Percentiles rank a stretch among this genome's conserved stretches.
Evolutionary conservation across 441 rosid species (phyloP).

Genomic region (Jatropha podagrica): DNA sequence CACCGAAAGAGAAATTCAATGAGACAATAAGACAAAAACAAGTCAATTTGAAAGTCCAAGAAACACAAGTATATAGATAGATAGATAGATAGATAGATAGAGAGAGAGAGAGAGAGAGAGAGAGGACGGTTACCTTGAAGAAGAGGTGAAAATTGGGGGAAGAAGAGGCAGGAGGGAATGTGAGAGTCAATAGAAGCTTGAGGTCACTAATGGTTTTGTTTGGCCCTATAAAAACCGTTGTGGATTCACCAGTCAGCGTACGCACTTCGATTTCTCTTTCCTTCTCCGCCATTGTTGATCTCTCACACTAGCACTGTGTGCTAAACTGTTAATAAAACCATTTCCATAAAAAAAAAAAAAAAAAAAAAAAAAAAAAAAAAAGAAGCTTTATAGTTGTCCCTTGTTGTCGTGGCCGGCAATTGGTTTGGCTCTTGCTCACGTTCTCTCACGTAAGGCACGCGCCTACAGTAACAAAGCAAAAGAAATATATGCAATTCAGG

Average conservation of each 20-base stretch:
- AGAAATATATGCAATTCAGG: slow-evolving; percentile 28
- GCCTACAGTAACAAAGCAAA: not conserved
- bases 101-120: not conserved
- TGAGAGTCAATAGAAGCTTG: slow-evolving; percentile 51
- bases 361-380: no score
- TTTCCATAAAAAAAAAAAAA: no score
- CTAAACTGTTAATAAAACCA: not conserved
- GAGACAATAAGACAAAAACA: not conserved
- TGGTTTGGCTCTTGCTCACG: not conserved
- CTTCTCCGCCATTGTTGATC: slow-evolving; percentile 18
- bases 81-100: no score
- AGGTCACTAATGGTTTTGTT: slow-evolving; percentile 51
- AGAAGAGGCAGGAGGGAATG: slow-evolving; percentile 62
- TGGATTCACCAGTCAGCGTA: slow-evolving; percentile 62
- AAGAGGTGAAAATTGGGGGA: slow-evolving; percentile 75
- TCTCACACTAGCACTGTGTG: not conserved
- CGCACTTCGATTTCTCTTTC: slow-evolving; percentile 60
- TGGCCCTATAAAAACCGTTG: slow-evolving; percentile 34
- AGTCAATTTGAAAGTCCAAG: not conserved
- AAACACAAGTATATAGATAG: not conserved
- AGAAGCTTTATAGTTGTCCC: not conserved
- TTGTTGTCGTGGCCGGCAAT: not conserved
- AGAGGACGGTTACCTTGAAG: slow-evolving; percentile 53
- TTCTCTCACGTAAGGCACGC: not conserved
- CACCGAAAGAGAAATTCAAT: not conserved